These are phyloP conservation scores for Triangularia verruculosa DNA, from an alignment of 2,329 filamentous ascomycete genomes.

Conservation along the genomic window DNA sequence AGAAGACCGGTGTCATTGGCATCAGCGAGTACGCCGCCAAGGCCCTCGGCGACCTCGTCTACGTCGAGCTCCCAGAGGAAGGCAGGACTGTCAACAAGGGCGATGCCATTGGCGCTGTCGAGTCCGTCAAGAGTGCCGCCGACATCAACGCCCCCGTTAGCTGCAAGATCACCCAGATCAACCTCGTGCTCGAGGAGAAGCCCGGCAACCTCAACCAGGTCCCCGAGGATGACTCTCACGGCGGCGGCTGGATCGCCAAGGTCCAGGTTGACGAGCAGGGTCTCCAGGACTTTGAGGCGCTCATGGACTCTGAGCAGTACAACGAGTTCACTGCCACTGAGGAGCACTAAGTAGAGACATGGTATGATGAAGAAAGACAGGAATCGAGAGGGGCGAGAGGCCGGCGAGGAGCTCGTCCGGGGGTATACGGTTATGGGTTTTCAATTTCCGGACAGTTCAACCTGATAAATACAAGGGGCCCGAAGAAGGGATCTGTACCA, in stretches of 20 bases:
- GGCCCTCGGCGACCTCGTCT: constrained; percentile 93
- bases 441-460: constrained; percentile 31
- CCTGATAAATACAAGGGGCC: constrained; percentile 27
- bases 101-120: constrained; percentile 88
- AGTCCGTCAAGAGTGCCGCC: constrained; percentile 97
- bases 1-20: constrained; percentile 76
- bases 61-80: constrained; percentile 82
- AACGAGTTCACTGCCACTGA: constrained; percentile 62
- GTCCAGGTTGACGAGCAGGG: constrained; percentile 69
- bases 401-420: not conserved
- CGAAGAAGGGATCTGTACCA: constrained; percentile 25
- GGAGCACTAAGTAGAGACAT: constrained; percentile 34
- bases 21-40: constrained; percentile 91
- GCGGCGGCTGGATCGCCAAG: constrained; percentile 90
- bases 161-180: constrained; percentile 73
- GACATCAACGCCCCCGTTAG: constrained; percentile 89
- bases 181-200: constrained; percentile 75
- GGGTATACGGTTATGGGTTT: not conserved
- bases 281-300: constrained; percentile 63
- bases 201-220: constrained; percentile 85
- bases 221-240: constrained; percentile 72
- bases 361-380: not conserved
- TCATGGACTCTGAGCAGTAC: constrained; percentile 80
- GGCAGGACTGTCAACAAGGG: constrained; percentile 68
- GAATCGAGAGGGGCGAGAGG: not conserved